Conservation (phyloP, 2,329 filamentous ascomycete genomes). For the Rhytidhysteron rufulum region DNA sequence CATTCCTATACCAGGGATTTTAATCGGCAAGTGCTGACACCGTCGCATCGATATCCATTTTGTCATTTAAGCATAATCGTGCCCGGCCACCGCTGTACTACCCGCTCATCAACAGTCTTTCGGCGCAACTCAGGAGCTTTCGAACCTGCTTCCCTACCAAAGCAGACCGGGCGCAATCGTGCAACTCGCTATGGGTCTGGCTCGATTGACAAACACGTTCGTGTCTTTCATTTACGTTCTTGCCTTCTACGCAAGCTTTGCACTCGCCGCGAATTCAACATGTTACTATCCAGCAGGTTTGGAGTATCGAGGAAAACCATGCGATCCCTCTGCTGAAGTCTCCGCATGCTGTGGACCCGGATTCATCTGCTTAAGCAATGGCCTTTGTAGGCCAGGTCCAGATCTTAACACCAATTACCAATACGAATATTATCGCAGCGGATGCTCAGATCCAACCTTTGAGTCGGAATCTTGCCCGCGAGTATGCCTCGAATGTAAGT, state of each 20-base stretch:
- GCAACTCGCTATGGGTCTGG: no score
- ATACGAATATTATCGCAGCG: conserved; percentile 17
- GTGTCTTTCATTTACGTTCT: no score
- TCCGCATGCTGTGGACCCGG: conserved; percentile 20
- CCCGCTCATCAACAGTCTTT: no score
- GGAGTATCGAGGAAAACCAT: conserved; percentile 12
- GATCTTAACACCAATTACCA: conserved; percentile 9
- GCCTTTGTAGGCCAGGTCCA: conserved; percentile 16
- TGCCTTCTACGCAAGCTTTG: conserved; percentile 13
- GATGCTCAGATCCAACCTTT: conserved; percentile 17
- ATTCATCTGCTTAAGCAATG: conserved; percentile 18
- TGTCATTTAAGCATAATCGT: no score
- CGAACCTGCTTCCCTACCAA: no score
- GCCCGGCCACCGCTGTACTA: no score
- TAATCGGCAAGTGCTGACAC: no score
- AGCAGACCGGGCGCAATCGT: no score
- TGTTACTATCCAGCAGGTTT: conserved; percentile 19
- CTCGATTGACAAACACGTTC: no score
- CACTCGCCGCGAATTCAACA: conserved; percentile 6
- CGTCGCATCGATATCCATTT: no score
- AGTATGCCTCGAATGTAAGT: conserved; percentile 15
- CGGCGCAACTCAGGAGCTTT: no score
- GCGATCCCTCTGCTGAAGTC: conserved; percentile 11
- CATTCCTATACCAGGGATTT: no score
- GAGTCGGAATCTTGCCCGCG: conserved; percentile 17